Percentiles rank a stretch among this genome's conserved stretches.
These are phyloP conservation scores for Claviceps quebecensis DNA, from an alignment of 2,329 filamentous ascomycete species.

Conservation along the genomic window DNA sequence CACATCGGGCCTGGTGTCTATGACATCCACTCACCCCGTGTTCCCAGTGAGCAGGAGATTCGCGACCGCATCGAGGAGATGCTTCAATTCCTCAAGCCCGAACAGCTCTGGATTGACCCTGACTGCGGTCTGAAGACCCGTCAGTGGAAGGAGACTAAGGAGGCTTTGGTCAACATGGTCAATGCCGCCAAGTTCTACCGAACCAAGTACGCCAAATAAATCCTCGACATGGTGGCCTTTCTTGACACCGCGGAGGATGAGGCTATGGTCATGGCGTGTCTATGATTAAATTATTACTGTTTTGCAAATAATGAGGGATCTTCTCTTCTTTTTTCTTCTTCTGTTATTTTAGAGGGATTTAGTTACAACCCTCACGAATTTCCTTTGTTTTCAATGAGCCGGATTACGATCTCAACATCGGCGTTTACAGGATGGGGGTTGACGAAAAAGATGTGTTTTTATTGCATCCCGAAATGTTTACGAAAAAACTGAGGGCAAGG, in stretches of 20 bases:
- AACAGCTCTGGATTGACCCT: slow-evolving; percentile 99
- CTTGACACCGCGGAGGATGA: slow-evolving; percentile 7
- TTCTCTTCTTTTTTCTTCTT: slow-evolving; percentile 6
- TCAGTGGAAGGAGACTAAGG: slow-evolving; percentile 98
- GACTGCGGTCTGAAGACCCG: slow-evolving; percentile 99
- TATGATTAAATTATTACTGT: slow-evolving; percentile 10
- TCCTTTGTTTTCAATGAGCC: slow-evolving; percentile 20
- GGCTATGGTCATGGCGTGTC: slow-evolving; percentile 2
- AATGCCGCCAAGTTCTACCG: slow-evolving; percentile 96
- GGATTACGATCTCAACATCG: slow-evolving; percentile 45
- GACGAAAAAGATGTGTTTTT: slow-evolving; percentile 21
- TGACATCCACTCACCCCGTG: slow-evolving; percentile 98
- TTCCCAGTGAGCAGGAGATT: slow-evolving; percentile 95
- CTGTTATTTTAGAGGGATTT: background rate
- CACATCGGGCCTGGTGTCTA: slow-evolving; percentile 99
- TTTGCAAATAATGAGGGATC: slow-evolving; percentile 20
- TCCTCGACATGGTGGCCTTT: slow-evolving; percentile 10
- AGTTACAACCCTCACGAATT: slow-evolving; percentile 2
- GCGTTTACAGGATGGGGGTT: slow-evolving; percentile 29
- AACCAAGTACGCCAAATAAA: slow-evolving; percentile 63
- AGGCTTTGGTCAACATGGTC: slow-evolving; percentile 90
- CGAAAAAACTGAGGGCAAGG: slow-evolving; percentile 18
- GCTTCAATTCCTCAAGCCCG: slow-evolving; percentile 90
- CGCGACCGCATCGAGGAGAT: slow-evolving; percentile 96
- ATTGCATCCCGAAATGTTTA: slow-evolving; percentile 20